Conservation (phyloP, 2,329 filamentous ascomycete genomes). For the Neopestalotiopsis clavispora region DNA sequence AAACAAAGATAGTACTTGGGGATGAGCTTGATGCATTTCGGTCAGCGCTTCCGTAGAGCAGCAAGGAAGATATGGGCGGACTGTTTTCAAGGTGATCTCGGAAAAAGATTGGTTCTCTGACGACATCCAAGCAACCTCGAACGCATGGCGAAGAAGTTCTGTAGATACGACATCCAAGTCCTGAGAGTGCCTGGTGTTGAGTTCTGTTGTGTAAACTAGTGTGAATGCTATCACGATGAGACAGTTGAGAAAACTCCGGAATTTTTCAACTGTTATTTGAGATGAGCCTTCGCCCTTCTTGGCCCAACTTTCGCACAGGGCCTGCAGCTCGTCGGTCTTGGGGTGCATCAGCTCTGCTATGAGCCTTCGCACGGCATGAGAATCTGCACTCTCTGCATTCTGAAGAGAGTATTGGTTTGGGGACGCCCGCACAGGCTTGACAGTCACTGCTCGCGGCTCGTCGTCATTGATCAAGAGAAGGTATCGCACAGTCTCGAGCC, state of each 20-base stretch:
- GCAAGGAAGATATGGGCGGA: constrained; percentile 52
- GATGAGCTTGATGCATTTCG: constrained; percentile 42
- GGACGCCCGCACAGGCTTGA: constrained; percentile 1
- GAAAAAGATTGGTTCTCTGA: constrained; percentile 52
- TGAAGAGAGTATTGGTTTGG: constrained; percentile 23
- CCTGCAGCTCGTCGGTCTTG: constrained; percentile 55
- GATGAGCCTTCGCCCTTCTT: constrained; percentile 48
- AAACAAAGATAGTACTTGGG: constrained; percentile 49
- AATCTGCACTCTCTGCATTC: constrained; percentile 39
- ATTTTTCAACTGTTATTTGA: constrained; percentile 57
- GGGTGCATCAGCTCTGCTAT: constrained; percentile 59
- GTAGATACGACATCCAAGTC: constrained; percentile 52
- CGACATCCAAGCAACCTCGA: constrained; percentile 46
- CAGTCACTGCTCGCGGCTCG: constrained; percentile 1
- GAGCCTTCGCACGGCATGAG: constrained; percentile 53
- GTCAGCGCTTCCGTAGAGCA: constrained; percentile 43
- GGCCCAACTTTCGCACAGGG: constrained; percentile 53
- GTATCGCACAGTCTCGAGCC: constrained; percentile 54
- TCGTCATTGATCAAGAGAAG: constrained; percentile 55
- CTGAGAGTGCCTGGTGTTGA: constrained; percentile 53
- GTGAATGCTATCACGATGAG: constrained; percentile 51
- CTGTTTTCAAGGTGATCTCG: constrained; percentile 49
- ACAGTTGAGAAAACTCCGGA: constrained; percentile 57
- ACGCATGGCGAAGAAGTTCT: constrained; percentile 44
- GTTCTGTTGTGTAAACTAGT: constrained; percentile 50